A percentile compares a stretch with the other conserved stretches of the same genome.
These are phyloP conservation scores for Cryphonectria carpinicola DNA, from an alignment of 2,329 filamentous ascomycete genomes.

Conservation along the genomic window DNA sequence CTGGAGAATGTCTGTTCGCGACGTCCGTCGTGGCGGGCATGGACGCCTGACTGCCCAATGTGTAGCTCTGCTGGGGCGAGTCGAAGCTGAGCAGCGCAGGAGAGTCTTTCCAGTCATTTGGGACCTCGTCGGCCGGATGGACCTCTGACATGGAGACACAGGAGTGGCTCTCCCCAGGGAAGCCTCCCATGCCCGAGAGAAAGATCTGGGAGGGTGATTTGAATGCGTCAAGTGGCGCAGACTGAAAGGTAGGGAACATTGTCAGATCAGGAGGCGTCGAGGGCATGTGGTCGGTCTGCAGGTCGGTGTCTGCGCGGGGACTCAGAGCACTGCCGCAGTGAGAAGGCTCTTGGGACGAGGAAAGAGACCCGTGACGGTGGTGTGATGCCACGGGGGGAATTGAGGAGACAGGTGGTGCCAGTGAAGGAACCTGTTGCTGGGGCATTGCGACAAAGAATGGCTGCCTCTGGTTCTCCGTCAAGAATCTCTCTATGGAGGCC, in stretches of 20 bases:
- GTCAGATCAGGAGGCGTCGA: conserved; percentile 43
- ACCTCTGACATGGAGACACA: conserved; percentile 43
- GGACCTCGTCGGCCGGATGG: conserved; percentile 38
- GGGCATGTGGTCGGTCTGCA: conserved; percentile 41
- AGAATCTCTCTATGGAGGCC: conserved; percentile 35
- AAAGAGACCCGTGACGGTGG: conserved; percentile 42
- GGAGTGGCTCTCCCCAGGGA: conserved; percentile 29
- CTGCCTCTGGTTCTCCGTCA: conserved; percentile 36
- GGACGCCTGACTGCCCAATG: conserved; percentile 40
- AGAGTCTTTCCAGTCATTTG: conserved; percentile 38
- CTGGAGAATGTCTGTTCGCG: conserved; percentile 26
- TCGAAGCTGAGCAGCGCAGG: conserved; percentile 32
- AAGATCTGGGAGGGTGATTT: conserved; percentile 35
- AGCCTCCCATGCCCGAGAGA: conserved; percentile 36
- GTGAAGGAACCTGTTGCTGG: conserved; percentile 24
- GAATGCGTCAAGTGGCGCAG: conserved; percentile 34
- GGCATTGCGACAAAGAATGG: conserved; percentile 33
- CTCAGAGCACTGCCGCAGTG: conserved; percentile 45
- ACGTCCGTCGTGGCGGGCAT: conserved; percentile 32
- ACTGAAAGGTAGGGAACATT: conserved; percentile 37
- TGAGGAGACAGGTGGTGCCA: conserved; percentile 21
- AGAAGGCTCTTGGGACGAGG: conserved; percentile 42
- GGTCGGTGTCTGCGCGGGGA: conserved; percentile 46
- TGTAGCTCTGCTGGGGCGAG: conserved; percentile 34
- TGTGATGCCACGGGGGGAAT: conserved; percentile 31